Conservation (phyloP, 768 basidiomycete species). For the Lentinula edodes region DNA sequence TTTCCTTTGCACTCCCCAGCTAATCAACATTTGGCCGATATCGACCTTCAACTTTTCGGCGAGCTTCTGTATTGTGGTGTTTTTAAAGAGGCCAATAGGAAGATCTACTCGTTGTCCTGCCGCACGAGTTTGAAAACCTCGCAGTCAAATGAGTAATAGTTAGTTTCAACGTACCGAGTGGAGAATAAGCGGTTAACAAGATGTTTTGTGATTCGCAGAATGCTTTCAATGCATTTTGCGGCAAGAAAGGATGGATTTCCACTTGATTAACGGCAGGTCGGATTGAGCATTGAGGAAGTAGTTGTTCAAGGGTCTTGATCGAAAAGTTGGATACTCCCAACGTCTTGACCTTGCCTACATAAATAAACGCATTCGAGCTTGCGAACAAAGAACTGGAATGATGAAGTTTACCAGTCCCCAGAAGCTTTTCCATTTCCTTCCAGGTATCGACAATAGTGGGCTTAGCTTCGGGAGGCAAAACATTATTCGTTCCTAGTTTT, state of each 20-base stretch:
- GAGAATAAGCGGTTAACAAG: slow-evolving; percentile 51
- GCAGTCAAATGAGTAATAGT: too few species aligned
- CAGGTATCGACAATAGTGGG: slow-evolving; percentile 23
- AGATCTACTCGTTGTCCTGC: too few species aligned
- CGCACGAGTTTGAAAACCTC: too few species aligned
- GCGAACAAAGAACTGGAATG: too few species aligned
- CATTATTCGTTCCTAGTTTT: not conserved
- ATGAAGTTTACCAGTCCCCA: not conserved
- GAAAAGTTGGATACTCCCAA: slow-evolving; percentile 2
- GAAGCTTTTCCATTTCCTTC: slow-evolving; percentile 25
- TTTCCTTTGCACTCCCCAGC: slow-evolving; percentile 24
- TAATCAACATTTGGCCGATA: slow-evolving; percentile 39
- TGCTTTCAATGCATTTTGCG: slow-evolving; percentile 35
- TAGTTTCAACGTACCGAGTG: slow-evolving; percentile 29
- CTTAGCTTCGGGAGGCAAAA: slow-evolving; percentile 14
- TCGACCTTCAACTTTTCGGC: slow-evolving; percentile 32
- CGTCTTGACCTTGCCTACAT: not conserved
- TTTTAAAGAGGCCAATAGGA: slow-evolving; percentile 14
- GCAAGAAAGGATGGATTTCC: slow-evolving; percentile 43
- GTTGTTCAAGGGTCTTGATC: not conserved
- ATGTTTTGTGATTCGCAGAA: slow-evolving; percentile 40
- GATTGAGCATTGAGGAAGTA: not conserved
- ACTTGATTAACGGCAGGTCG: slow-evolving; percentile 24
- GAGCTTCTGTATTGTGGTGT: slow-evolving; percentile 25
- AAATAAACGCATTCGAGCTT: not conserved